Conservation (phyloP, 73 alveolate genomes). For the Paramecium biaurelia region DNA sequence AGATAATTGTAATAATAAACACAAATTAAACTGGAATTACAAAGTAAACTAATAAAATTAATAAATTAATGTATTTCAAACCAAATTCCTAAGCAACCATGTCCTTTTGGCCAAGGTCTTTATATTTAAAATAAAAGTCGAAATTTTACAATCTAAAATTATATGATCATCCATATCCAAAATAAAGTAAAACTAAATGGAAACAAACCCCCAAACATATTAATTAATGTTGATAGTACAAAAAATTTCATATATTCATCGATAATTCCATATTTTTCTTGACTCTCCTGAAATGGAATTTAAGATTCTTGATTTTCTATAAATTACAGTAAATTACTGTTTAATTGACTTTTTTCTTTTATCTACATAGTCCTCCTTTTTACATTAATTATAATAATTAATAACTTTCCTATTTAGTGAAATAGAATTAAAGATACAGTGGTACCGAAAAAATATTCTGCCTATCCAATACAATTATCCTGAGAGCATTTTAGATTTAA, state of each 20-base stretch:
- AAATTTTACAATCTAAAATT: neutral
- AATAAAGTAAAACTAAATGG: neutral
- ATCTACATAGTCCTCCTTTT: neutral
- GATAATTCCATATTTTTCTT: neutral
- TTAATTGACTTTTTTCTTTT: neutral
- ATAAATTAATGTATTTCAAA: neutral
- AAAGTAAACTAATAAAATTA: neutral
- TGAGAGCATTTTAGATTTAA: neutral
- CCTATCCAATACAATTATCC: neutral
- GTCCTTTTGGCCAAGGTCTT: slow-evolving; percentile 31
- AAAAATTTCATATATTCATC: neutral
- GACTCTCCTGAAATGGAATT: neutral
- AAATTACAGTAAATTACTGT: neutral
- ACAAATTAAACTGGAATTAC: neutral
- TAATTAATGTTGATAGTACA: neutral
- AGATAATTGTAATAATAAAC: neutral
- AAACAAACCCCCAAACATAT: neutral
- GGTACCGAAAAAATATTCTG: neutral
- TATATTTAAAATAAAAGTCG: neutral
- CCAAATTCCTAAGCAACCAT: neutral
- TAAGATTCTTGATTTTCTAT: neutral
- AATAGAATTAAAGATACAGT: neutral
- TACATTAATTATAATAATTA: neutral
- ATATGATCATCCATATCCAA: neutral
- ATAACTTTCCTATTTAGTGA: neutral